Percentiles rank a stretch among this genome's conserved stretches.
Evolutionary conservation across 768 basidiomycete species (phyloP).

Genomic region (Phlebiopsis flavidoalba): DNA sequence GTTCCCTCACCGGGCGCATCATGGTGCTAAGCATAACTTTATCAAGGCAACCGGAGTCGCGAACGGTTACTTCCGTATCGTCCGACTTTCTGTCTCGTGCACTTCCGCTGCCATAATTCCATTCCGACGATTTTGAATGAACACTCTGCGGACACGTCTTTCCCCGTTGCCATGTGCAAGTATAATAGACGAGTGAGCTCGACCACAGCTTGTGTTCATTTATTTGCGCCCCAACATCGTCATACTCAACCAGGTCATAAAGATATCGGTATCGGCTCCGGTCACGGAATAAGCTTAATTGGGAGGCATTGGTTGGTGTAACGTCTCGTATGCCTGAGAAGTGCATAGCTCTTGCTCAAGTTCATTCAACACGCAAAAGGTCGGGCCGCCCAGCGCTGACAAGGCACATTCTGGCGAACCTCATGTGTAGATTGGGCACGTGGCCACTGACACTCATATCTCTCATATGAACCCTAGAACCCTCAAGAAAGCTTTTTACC

Average conservation of each 20-base stretch:
- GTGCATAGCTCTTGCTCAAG: neutral
- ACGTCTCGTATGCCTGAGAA: neutral
- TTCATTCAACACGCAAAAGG: neutral
- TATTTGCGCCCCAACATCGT: neutral
- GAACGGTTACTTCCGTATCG: neutral
- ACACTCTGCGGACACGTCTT: neutral
- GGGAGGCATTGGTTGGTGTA: neutral
- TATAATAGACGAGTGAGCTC: neutral
- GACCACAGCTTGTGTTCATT: neutral
- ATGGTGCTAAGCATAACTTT: neutral
- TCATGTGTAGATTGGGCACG: neutral
- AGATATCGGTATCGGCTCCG: slow-evolving; percentile 1
- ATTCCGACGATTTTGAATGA: neutral
- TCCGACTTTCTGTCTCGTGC: neutral
- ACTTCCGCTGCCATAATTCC: neutral
- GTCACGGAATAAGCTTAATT: slow-evolving; percentile 2
- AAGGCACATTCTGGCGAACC: neutral
- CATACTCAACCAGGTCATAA: neutral
- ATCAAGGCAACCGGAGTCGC: neutral
- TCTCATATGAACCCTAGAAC: neutral
- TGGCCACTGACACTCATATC: neutral
- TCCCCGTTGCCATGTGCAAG: neutral
- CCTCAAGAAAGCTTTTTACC: neutral
- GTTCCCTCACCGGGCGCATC: neutral
- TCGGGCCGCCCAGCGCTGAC: neutral